These are phyloP conservation scores for Hypholoma sublateritium DNA, from an alignment of 768 basidiomycete species.

Conservation along the genomic window DNA sequence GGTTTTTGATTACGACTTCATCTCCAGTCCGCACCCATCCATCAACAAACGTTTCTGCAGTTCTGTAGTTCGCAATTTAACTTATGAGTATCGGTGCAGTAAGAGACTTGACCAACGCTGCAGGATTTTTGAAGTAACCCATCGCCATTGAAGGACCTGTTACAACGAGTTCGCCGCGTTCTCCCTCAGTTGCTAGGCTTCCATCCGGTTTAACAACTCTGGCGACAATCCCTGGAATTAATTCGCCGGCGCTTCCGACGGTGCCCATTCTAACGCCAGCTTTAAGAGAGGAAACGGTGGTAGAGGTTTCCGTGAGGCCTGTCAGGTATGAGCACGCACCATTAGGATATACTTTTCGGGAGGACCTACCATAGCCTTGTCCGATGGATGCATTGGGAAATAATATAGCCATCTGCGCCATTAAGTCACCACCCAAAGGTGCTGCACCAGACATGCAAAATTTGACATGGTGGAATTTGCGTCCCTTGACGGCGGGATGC, in stretches of 20 bases:
- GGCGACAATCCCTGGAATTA: conserved; percentile 57
- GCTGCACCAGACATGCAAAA: conserved; percentile 61
- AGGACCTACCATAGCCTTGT: conserved; percentile 56
- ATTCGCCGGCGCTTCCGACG: conserved; percentile 55
- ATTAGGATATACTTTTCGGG: not conserved
- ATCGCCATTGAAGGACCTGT: conserved; percentile 60
- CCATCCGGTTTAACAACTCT: conserved; percentile 62
- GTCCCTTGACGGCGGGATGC: conserved; percentile 51
- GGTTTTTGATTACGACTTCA: conserved; percentile 64
- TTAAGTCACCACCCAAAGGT: conserved; percentile 58
- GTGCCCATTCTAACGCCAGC: conserved; percentile 42
- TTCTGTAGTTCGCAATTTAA: conserved; percentile 33
- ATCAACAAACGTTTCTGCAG: conserved; percentile 61
- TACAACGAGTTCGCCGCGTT: conserved; percentile 63
- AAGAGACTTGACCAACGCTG: conserved; percentile 45
- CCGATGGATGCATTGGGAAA: conserved; percentile 63
- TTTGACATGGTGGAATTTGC: conserved; percentile 52
- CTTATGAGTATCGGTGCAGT: not conserved
- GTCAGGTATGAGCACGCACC: not conserved
- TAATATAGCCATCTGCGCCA: conserved; percentile 40
- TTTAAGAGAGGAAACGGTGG: conserved; percentile 48
- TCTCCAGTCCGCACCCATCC: conserved; percentile 73
- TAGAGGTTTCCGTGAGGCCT: conserved; percentile 69
- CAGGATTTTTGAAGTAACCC: conserved; percentile 55
- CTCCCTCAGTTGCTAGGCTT: conserved; percentile 51